These are phyloP conservation scores for Calonectria montana DNA, from an alignment of 2,329 filamentous ascomycete species.

Conservation along the genomic window DNA sequence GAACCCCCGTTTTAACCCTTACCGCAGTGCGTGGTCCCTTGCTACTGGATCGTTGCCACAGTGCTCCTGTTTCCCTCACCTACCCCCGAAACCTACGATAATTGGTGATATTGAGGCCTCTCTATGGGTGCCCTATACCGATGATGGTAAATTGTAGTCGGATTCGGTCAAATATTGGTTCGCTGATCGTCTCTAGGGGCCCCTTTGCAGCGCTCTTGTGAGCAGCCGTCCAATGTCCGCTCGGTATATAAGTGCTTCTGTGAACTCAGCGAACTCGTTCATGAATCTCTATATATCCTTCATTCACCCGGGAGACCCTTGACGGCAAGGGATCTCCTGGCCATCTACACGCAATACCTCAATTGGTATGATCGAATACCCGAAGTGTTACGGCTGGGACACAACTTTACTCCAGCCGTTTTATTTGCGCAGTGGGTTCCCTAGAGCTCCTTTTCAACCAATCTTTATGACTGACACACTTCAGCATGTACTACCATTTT, in stretches of 20 bases:
- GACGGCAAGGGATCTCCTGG: slow-evolving; percentile 71
- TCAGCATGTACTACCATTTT: slow-evolving; percentile 77
- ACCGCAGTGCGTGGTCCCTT: slow-evolving; percentile 70
- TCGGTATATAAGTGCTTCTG: slow-evolving; percentile 77
- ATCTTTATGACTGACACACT: slow-evolving; percentile 10
- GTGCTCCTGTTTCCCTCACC: slow-evolving; percentile 66
- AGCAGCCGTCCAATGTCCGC: slow-evolving; percentile 75
- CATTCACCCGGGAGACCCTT: slow-evolving; percentile 76
- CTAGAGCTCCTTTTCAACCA: background rate
- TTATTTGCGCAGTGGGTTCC: slow-evolving; percentile 76
- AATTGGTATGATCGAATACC: slow-evolving; percentile 79
- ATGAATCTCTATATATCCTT: slow-evolving; percentile 77
- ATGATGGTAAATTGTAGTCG: slow-evolving; percentile 59
- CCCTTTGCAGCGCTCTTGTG: slow-evolving; percentile 64
- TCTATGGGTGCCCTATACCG: slow-evolving; percentile 69
- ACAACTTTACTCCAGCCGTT: slow-evolving; percentile 79
- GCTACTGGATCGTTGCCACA: slow-evolving; percentile 71
- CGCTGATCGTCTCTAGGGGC: slow-evolving; percentile 52
- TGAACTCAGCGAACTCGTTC: slow-evolving; percentile 78
- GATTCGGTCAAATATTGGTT: background rate
- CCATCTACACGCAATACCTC: slow-evolving; percentile 75
- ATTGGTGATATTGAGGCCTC: slow-evolving; percentile 71
- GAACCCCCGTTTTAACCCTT: slow-evolving; percentile 32
- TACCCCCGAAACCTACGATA: slow-evolving; percentile 70
- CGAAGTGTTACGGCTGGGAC: slow-evolving; percentile 70